Evolutionary conservation across 1,284 basidiomycete species (phyloP).

Genomic region (Leucoagaricus sp.): DNA sequence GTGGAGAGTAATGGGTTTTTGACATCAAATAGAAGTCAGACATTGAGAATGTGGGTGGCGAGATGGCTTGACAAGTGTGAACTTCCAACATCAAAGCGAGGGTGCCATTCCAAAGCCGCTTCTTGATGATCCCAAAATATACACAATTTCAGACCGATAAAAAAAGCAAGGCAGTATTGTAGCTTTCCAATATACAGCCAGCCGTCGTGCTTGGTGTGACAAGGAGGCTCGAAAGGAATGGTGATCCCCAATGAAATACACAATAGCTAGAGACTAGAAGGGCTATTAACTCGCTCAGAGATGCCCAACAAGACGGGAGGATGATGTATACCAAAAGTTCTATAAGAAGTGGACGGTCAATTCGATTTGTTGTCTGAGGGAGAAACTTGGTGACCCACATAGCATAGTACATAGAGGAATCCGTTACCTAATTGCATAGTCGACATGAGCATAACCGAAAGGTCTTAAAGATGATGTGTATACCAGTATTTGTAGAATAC

Average conservation of each 20-base stretch:
- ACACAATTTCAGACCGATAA: not conserved
- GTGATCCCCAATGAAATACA: constrained; percentile 27
- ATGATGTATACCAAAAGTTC: constrained; percentile 13
- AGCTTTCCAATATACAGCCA: constrained; percentile 23
- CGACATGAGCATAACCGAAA: not conserved
- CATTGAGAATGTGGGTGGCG: too few species aligned
- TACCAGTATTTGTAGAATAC: constrained; percentile 25
- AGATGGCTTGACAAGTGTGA: too few species aligned
- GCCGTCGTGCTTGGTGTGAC: constrained; percentile 28
- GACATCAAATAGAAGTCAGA: too few species aligned
- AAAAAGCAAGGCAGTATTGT: not conserved
- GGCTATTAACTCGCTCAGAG: constrained; percentile 16
- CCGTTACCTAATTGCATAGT: constrained; percentile 19
- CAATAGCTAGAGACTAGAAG: constrained; percentile 26
- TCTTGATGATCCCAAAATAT: too few species aligned
- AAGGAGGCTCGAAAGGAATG: constrained; percentile 28
- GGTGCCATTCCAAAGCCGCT: too few species aligned
- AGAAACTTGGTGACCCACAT: constrained; percentile 20
- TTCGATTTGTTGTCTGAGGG: too few species aligned
- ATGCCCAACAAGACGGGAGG: not conserved
- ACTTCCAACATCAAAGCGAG: too few species aligned
- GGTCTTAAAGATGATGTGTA: not conserved
- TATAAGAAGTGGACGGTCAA: not conserved
- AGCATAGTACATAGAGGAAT: constrained; percentile 29
- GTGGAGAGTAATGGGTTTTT: too few species aligned